Evolutionary conservation across 257 asterid genomes (phyloP), one percentile per base, ranked within the genome.

Genomic region (Solanum chilense): DNA sequence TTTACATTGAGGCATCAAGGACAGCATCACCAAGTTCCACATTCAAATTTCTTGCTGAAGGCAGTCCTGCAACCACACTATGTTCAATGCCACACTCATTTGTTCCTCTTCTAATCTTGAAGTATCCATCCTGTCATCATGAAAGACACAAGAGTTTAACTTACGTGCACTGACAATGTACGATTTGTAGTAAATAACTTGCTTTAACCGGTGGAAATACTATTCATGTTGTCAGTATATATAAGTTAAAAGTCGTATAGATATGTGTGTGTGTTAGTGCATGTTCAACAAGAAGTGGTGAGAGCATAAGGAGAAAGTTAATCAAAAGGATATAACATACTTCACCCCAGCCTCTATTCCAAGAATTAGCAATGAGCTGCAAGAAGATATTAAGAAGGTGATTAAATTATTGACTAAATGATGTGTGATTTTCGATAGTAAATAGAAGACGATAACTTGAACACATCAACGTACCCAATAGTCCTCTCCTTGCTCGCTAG

Each of bases 271-370:
- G 23, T 14, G 66, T 27, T 45, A 44, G 56, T 7, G 35, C 20
- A 12, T 80, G 42, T 29, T 80, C 85, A 80, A 80, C 52, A 78
- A 45, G 45, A 74, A 39, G 81, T 75, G 82, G 82, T 45, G 35
- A 78, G 18, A 44, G 23, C 83, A 77, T n/a, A 14, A 9, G 62
- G 39, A 44, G 42, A 13, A 80, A 80, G 3, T 80, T 10, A 25
- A 3, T 33, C 35, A 33, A 33, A 33, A 45, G 68, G 12, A 88
- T 95, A 49, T 93, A 96, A 87, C 99, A 49, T 93, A 96, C 98
- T 84, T 97, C 98, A 60, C 99, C 99, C 99, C 99, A 97, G 92
- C 98, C 91, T 91, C 93, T 93, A 89, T 95, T 97, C 99, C 99
- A 97, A 90, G 95, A 97, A 90, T 97, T 97, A 68, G 98, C 99